Percentiles rank a stretch among this genome's conserved stretches.
Conservation (phyloP, 2,329 filamentous ascomycete species). For the Fonsecaea multimorphosa region DNA sequence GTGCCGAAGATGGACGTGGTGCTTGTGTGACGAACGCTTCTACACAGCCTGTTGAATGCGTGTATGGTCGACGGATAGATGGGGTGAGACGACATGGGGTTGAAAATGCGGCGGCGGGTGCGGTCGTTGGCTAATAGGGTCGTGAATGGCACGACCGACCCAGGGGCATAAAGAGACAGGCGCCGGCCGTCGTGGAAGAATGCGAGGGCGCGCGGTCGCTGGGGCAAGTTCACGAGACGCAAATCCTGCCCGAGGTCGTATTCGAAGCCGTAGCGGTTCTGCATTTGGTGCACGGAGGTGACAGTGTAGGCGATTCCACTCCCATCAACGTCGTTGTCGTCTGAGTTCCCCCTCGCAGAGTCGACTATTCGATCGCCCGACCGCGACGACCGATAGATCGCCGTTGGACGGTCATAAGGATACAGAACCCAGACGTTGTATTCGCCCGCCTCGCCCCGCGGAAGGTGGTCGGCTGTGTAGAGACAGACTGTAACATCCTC, state of each 20-base stretch:
- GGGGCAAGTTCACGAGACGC: conserved; percentile 3
- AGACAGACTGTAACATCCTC: conserved; percentile 22
- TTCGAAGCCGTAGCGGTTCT: neutral
- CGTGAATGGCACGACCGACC: conserved; percentile 28
- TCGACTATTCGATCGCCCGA: neutral
- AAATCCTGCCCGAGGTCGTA: conserved; percentile 5
- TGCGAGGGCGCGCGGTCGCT: conserved; percentile 22
- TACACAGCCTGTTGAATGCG: neutral
- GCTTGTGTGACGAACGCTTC: conserved; percentile 6
- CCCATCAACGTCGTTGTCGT: conserved; percentile 7
- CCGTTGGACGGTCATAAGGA: conserved; percentile 18
- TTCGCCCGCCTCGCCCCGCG: conserved; percentile 12
- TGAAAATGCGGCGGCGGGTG: conserved; percentile 2
- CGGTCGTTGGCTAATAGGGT: conserved; percentile 21
- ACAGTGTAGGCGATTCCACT: conserved; percentile 7
- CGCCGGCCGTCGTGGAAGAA: conserved; percentile 34
- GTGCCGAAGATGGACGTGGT: conserved; percentile 13
- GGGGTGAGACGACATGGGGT: neutral
- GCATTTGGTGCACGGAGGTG: neutral
- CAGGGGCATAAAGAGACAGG: conserved; percentile 31
- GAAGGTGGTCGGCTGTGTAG: conserved; percentile 27
- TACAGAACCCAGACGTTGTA: conserved; percentile 27
- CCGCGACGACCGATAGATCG: neutral
- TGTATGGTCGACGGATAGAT: neutral
- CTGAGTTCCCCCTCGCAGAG: neutral